Evolutionary conservation across 192 early-diverging fungal species (phyloP), one percentile per base, ranked within the genome.

Genomic region (Mortierella claussenii): DNA sequence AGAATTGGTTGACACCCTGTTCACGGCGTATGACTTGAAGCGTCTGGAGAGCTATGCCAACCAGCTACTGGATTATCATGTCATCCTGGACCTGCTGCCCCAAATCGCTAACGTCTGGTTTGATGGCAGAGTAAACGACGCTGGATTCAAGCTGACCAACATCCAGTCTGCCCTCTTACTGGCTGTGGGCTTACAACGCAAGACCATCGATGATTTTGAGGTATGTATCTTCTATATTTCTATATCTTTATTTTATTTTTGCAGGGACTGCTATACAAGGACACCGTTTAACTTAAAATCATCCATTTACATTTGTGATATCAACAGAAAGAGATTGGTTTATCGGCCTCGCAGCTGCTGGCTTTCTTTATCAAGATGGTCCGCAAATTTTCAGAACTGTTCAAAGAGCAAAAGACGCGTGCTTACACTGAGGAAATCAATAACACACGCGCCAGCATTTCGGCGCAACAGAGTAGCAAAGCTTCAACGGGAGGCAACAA

Each of bases 11-110:
- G 80, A 81, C 31, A 33, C 61, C 0, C 46, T 82, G 53, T 90
- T 95, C 55, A 82, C 89, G 9, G 90, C 90, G 6, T 95, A 92
- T 68, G 98, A 99, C 70, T 80, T 99, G 62, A 97, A 97, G 81
- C 94, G 98, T 36, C 87, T 99, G 30, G 95, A 97, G 43, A 91
- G 90, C n/a, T 99, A 98, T 69, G 83, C 95, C 10, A 95, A 97
- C 82, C 97, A 98, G 78, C 81, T 99, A 79, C 78, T 97, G 50
- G 98, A 99, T 79, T 97, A 97, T 83, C 98, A 99, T 81, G 95
- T 98, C 2, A 94, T 99, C 47, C 56, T 98, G 50, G 98, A 99
- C 64, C 68, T 99, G 65, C 69, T 98, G 45, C 97, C 96, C 11
- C 82, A 83, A 5, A 86, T 99, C 54, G 88, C 95, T 24, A 78